Evolutionary conservation across 202 grass and related monocot genomes (phyloP).

Genomic region (Zizania palustris): DNA sequence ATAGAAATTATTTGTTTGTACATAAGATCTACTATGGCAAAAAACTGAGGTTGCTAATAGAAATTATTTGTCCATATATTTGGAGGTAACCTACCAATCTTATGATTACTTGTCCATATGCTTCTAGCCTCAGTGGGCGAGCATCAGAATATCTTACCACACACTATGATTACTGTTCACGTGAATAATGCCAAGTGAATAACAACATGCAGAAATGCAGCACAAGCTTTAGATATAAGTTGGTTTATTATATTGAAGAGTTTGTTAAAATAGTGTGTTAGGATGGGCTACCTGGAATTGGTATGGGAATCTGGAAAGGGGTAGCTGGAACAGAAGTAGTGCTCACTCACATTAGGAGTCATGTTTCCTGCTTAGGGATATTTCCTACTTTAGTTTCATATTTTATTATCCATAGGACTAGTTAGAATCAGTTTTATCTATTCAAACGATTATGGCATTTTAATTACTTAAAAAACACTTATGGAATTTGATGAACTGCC

Average conservation of each 20-base stretch:
- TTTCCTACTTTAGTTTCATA: neutral
- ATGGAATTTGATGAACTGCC: slow-evolving; percentile 32
- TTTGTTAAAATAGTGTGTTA: neutral
- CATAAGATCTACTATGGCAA: no score
- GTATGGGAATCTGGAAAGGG: neutral
- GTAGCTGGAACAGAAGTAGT: neutral
- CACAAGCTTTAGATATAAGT: neutral
- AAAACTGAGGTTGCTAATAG: no score
- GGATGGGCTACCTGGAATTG: slow-evolving; percentile 16
- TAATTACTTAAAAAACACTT: slow-evolving; percentile 35
- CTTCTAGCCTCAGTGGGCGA: no score
- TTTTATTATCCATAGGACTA: slow-evolving; percentile 4
- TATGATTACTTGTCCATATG: no score
- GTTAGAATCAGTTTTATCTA: neutral
- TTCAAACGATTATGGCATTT: neutral
- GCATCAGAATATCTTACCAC: no score
- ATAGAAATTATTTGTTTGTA: no score
- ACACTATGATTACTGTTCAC: neutral
- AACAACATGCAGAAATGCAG: neutral
- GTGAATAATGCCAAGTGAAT: neutral
- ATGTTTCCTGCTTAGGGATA: neutral
- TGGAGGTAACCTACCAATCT: no score
- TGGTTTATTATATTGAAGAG: neutral
- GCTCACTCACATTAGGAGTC: neutral
- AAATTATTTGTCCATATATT: no score